A percentile compares a stretch with the other conserved stretches of the same genome.
These are phyloP conservation scores for Jamesozyma hellenica DNA, from an alignment of 805 yeast genomes.

Conservation along the genomic window DNA sequence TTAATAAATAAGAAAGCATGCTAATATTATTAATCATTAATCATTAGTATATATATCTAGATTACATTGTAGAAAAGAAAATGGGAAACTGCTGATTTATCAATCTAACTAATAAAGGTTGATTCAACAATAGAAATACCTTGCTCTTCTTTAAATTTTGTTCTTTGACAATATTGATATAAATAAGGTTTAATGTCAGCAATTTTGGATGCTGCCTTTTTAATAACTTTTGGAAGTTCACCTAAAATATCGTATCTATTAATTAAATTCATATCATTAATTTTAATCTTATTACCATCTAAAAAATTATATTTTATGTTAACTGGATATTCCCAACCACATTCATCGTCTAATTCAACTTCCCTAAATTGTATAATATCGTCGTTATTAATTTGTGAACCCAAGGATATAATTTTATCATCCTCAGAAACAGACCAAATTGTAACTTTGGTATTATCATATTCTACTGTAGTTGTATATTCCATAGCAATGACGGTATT, in stretches of 20 bases:
- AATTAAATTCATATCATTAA: slow-evolving; percentile 48
- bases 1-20: no score
- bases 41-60: neutral
- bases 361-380: slow-evolving; percentile 29
- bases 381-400: slow-evolving; percentile 46
- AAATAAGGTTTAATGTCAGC: slow-evolving; percentile 80
- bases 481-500: slow-evolving; percentile 72
- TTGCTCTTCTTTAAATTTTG: slow-evolving; percentile 42
- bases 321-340: slow-evolving; percentile 73
- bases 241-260: slow-evolving; percentile 86
- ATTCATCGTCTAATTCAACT: slow-evolving; percentile 44
- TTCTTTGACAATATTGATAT: slow-evolving; percentile 65
- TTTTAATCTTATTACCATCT: slow-evolving; percentile 23
- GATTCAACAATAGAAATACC: slow-evolving; percentile 71
- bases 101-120: slow-evolving; percentile 46
- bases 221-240: slow-evolving; percentile 74
- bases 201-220: slow-evolving; percentile 66
- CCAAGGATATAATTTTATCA: slow-evolving; percentile 39
- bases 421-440: slow-evolving; percentile 37
- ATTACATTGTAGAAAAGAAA: no score
- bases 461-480: slow-evolving; percentile 70
- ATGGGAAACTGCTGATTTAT: no score
- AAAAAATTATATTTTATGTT: slow-evolving; percentile 27
- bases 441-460: slow-evolving; percentile 36
- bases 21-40: neutral